These are phyloP conservation scores for Dalbergia cochinchinensis DNA, from an alignment of 306 rosid genomes.

Conservation along the genomic window DNA sequence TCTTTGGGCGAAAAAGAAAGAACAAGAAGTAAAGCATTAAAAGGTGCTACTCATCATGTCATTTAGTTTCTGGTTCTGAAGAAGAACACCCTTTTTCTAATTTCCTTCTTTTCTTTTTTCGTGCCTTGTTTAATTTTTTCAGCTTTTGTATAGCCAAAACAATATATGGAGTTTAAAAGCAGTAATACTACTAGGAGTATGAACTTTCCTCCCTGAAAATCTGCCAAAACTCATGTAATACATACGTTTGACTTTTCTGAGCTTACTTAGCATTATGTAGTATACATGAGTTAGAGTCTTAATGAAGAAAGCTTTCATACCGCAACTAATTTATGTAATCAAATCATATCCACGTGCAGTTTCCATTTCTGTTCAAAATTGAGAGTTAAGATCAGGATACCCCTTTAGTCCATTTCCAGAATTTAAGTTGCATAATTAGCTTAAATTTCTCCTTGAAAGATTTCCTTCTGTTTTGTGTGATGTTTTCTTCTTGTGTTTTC, in stretches of 20 bases:
- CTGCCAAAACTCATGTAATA: not conserved
- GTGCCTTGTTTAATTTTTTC: not conserved
- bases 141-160: not conserved
- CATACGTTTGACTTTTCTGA: not conserved
- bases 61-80: slow-evolving; percentile 25
- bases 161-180: not conserved
- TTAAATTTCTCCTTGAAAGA: not conserved
- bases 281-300: not conserved
- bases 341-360: not conserved
- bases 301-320: slow-evolving; percentile 7
- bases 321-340: slow-evolving; percentile 1
- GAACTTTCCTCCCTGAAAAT: not conserved
- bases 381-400: not conserved
- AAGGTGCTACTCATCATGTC: slow-evolving; percentile 14
- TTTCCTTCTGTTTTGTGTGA: not conserved
- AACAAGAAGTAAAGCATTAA: not conserved
- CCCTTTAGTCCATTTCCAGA: not conserved
- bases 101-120: not conserved
- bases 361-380: slow-evolving; percentile 22
- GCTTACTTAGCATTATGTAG: not conserved
- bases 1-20: not conserved
- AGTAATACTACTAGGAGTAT: not conserved
- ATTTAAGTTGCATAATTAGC: slow-evolving; percentile 19
- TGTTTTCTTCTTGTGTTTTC: not conserved
- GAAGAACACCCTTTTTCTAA: not conserved